phyloP scores from a whole-genome alignment of 306 rosid genomes.

The Cucumis cinereus region DNA sequence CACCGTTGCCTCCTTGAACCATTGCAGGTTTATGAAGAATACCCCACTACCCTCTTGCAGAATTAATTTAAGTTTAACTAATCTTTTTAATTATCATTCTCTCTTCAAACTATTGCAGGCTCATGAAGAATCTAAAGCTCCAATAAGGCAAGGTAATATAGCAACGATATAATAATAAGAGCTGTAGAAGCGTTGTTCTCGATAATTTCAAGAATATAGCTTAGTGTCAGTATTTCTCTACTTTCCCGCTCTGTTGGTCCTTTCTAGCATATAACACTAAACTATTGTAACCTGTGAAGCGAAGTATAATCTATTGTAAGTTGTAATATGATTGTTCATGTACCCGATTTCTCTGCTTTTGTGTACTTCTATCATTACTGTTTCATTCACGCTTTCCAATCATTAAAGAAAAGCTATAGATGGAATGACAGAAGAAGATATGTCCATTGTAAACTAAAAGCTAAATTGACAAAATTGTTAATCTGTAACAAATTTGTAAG shows the following conservation, averaged over 20 bases:
- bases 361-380: not conserved
- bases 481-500: too few species aligned
- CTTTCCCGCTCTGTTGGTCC: not conserved
- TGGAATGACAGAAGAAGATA: too few species aligned
- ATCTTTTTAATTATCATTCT: not conserved
- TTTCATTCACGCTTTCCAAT: not conserved
- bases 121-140: conserved; percentile 17
- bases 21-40: not conserved
- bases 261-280: not conserved
- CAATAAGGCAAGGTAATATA: not conserved
- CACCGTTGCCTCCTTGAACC: not conserved
- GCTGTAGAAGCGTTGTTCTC: not conserved
- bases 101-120: conserved; percentile 3
- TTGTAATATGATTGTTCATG: not conserved
- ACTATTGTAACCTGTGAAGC: not conserved
- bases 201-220: not conserved
- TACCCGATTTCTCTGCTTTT: not conserved
- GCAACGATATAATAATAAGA: not conserved
- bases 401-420: not conserved
- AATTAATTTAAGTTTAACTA: not conserved
- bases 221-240: not conserved
- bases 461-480: too few species aligned
- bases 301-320: not conserved
- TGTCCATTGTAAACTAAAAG: too few species aligned
- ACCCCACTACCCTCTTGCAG: not conserved